phyloP scores from a whole-genome alignment of 768 basidiomycete species.

The Candolleomyces eurysporus region DNA sequence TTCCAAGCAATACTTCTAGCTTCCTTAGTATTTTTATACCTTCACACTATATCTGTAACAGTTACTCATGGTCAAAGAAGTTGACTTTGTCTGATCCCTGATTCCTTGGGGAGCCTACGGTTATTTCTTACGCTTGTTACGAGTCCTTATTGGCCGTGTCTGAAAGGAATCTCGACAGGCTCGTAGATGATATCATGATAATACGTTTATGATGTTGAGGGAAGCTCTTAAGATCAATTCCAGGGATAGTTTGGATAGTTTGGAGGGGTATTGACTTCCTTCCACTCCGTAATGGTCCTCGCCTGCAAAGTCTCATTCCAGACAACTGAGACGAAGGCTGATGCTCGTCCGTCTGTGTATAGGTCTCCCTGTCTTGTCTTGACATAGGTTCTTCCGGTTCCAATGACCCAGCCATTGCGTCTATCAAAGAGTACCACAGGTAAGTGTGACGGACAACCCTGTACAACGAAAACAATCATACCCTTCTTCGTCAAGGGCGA shows the following conservation, averaged over 20 bases:
- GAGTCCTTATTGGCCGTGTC: too few species aligned
- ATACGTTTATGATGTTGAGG: too few species aligned
- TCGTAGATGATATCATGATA: too few species aligned
- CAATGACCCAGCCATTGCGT: background rate
- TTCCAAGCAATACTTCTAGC: too few species aligned
- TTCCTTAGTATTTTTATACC: too few species aligned
- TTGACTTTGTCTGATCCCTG: too few species aligned
- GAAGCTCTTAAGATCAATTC: background rate
- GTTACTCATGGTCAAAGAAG: too few species aligned
- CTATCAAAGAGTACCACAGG: background rate
- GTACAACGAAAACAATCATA: background rate
- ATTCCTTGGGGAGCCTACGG: too few species aligned
- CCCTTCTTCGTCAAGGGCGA: background rate
- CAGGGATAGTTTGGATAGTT: conserved; percentile 7
- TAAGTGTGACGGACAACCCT: background rate
- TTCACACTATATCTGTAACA: too few species aligned
- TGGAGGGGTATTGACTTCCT: conserved; percentile 4
- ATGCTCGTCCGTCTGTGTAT: background rate
- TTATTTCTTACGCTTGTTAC: too few species aligned
- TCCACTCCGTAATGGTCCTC: background rate
- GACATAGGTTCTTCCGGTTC: background rate
- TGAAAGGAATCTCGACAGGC: too few species aligned
- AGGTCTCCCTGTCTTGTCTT: background rate
- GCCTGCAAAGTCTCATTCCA: background rate
- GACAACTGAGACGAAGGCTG: background rate